Evolutionary conservation across 1,139 yeast species (phyloP).

Genomic region (Saccharomyces uvarum): DNA sequence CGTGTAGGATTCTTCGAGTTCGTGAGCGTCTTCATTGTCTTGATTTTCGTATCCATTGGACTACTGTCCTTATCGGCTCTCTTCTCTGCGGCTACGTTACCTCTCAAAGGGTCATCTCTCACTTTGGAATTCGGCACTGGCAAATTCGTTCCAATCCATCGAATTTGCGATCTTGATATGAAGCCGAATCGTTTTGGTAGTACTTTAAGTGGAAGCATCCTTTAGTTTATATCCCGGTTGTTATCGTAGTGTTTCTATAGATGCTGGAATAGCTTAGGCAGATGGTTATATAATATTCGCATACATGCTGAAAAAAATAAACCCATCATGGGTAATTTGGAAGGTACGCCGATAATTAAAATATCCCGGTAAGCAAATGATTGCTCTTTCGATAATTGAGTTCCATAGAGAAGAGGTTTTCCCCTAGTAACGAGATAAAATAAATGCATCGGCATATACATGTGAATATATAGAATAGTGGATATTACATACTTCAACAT

Average conservation of each 20-base stretch:
- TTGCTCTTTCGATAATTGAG: too few relatives aligned
- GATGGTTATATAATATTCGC: neutral
- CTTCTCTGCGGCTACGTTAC: neutral
- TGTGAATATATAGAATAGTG: neutral
- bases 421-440: too few relatives aligned
- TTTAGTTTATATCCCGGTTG: neutral
- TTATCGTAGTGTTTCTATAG: neutral
- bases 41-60: neutral
- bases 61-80: neutral
- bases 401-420: too few relatives aligned
- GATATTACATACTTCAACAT: neutral
- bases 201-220: neutral
- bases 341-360: too few relatives aligned
- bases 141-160: neutral
- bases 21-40: constrained; percentile 3
- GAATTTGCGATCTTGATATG: neutral
- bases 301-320: too few relatives aligned
- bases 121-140: neutral
- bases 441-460: too few relatives aligned
- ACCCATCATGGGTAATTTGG: too few relatives aligned
- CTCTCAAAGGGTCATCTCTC: neutral
- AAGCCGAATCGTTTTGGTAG: neutral
- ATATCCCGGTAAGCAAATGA: too few relatives aligned
- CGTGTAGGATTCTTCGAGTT: constrained; percentile 3
- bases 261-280: neutral